phyloP scores from a whole-genome alignment of 495 filamentous ascomycete species.

The Aspergillus steynii region DNA sequence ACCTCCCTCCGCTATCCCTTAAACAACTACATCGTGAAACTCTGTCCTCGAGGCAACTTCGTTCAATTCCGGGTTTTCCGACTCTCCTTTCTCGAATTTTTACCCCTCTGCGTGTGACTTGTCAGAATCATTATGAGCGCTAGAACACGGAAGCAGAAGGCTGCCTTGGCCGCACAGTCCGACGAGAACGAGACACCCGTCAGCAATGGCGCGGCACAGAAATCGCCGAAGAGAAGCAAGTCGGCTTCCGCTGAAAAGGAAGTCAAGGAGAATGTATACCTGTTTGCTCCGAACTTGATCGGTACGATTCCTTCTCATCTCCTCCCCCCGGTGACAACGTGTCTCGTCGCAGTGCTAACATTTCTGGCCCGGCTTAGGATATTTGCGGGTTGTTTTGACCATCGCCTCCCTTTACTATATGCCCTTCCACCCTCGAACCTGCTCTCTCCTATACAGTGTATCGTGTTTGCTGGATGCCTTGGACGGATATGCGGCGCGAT shows the following conservation, averaged over 20 bases:
- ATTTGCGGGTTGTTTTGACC: slow-evolving; percentile 83
- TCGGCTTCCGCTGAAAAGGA: slow-evolving; percentile 31
- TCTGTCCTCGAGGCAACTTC: neutral
- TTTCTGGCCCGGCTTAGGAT: slow-evolving; percentile 57
- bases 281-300: slow-evolving; percentile 94
- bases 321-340: neutral
- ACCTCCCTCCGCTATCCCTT: slow-evolving; percentile 18
- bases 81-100: neutral
- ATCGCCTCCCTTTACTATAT: slow-evolving; percentile 96
- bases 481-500: slow-evolving; percentile 86
- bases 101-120: neutral
- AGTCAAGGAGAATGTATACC: slow-evolving; percentile 80
- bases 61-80: neutral
- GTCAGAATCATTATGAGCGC: slow-evolving; percentile 37
- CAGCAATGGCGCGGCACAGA: slow-evolving; percentile 32
- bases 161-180: slow-evolving; percentile 33
- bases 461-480: slow-evolving; percentile 93
- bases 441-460: slow-evolving; percentile 84
- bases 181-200: slow-evolving; percentile 37
- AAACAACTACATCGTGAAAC: slow-evolving; percentile 5
- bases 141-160: slow-evolving; percentile 46
- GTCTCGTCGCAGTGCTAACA: slow-evolving; percentile 5
- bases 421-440: slow-evolving; percentile 94
- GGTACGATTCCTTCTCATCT: slow-evolving; percentile 54
- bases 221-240: slow-evolving; percentile 32